Percentiles rank a stretch among this genome's conserved stretches.
Evolutionary conservation across 176 grass and related monocot genomes (phyloP).

Genomic region (maize (Zea mays)): Zm-B73-REFERENCE-NAM-5.0 NC_050103.1:141158501-141159000

Average conservation of each 20-base stretch:
- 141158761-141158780: conserved; percentile 5
- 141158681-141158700: conserved; percentile 36
- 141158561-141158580: conserved; percentile 10
- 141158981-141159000: not conserved
- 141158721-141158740: conserved; percentile 64
- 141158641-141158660: conserved; percentile 55
- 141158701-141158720: conserved; percentile 60
- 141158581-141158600: not conserved
- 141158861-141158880: not conserved
- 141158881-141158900: not conserved
- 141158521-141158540: conserved; percentile 81
- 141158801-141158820: conserved; percentile 1
- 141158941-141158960: not conserved
- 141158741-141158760: conserved; percentile 32
- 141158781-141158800: not conserved
- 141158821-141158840: not conserved
- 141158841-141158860: not conserved
- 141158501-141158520: conserved; percentile 42
- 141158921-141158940: not conserved
- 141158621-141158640: conserved; percentile 15
- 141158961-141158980: not conserved
- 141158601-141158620: conserved; percentile 16
- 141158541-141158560: conserved; percentile 34
- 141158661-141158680: conserved; percentile 40
- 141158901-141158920: not conserved